Percentiles rank a stretch among this genome's conserved stretches.
phyloP scores from a whole-genome alignment of 805 yeast genomes.

The Nakazawaea molendinolei region DNA sequence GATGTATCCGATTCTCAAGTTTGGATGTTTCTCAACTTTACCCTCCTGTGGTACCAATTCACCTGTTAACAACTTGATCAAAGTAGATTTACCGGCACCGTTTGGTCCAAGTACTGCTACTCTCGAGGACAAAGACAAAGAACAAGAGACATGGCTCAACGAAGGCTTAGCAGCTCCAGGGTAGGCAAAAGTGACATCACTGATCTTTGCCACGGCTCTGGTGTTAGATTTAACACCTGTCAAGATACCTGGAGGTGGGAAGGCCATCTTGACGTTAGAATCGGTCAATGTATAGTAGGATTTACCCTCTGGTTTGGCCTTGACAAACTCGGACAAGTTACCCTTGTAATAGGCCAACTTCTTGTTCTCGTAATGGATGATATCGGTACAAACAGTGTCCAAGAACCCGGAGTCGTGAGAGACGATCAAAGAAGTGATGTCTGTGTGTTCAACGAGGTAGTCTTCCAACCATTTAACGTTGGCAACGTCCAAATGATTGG shows the following conservation, averaged over 20 bases:
- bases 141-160: constrained; percentile 70
- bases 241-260: constrained; percentile 97
- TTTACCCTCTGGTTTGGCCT: constrained; percentile 91
- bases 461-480: constrained; percentile 94
- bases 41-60: constrained; percentile 85
- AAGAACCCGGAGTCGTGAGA: constrained; percentile 97
- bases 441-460: constrained; percentile 72
- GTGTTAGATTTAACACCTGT: constrained; percentile 97
- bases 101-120: constrained; percentile 96
- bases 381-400: constrained; percentile 93
- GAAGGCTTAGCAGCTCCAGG: constrained; percentile 89
- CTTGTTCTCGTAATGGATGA: constrained; percentile 92
- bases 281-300: constrained; percentile 92
- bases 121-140: constrained; percentile 92
- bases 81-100: constrained; percentile 98
- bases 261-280: constrained; percentile 89
- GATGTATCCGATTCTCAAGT: constrained; percentile 95
- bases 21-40: constrained; percentile 95
- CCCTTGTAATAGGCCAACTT: constrained; percentile 95
- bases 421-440: constrained; percentile 90
- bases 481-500: constrained; percentile 92
- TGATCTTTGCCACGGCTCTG: constrained; percentile 77
- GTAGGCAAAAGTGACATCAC: constrained; percentile 78
- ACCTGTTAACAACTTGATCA: constrained; percentile 88
- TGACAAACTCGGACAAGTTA: constrained; percentile 86